Base-by-base conservation (phyloP, 2,329 filamentous ascomycete species). In the Aureobasidium mangrovei region DNA sequence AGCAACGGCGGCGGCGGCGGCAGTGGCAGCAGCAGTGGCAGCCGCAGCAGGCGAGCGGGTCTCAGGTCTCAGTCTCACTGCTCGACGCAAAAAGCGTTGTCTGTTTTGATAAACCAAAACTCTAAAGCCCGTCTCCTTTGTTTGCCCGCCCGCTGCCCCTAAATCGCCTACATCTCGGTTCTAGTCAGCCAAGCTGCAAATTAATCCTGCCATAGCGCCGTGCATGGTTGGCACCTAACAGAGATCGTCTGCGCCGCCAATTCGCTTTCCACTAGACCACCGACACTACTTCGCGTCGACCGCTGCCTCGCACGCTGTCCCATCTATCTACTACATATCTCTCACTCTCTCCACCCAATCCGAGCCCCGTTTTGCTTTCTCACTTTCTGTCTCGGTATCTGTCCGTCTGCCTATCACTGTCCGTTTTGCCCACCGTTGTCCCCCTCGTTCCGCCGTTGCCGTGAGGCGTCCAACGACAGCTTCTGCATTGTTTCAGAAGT, bases 401-500 rank as follows among this genome's bases (percentile, higher is more conserved):
- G 31, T 44, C 49, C 36, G 39, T 43, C 44, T 38, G 49, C 24
- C 29, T 42, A 41, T 52, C 39, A 35, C 33, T 33, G 46, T 44
- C 27, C 41, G 41, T 44, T 24, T 4, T 12, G n/a, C 12, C 12
- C 9, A 26, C 43, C 43, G 43, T 46, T 46, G 31, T 41, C 40
- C 40, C 8, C 39, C 49, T 51, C 38, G 40, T 36, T 53, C 39
- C 24, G 28, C 49, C 40, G 49, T 53, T 53, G 24, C 31, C 40
- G 18, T 18, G 18, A 53, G 49, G 49, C 49, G 49, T 44, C 49
- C 49, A 43, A 32, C 40, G 39, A 53, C 49, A 43, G 49, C 49
- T 53, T 52, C 40, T 53, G 49, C 49, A 44, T 43, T 35, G 49
- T 53, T 53, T 53, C 49, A 53, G 49, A 53, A 29, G 31, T 44